Evolutionary conservation across 768 basidiomycete species (phyloP), one percentile per base, ranked within the genome.

Genomic region (Kwoniella dejecticola): DNA sequence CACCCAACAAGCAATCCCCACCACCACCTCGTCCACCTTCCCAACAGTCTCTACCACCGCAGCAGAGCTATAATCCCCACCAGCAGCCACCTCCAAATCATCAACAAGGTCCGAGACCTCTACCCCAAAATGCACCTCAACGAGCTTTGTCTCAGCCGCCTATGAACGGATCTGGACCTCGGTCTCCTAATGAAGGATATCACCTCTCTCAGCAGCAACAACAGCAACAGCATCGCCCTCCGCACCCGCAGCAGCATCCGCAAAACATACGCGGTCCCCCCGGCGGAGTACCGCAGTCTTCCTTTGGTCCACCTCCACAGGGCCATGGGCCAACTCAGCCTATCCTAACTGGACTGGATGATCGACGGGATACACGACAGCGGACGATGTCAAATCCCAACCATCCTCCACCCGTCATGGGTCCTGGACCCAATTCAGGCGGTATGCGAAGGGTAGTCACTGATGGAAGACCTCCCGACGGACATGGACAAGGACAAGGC

Each of bases 371-470:
- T 47, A 57, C 56, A 3, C 53, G 71, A 33, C 66, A 66, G 36
- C 30, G 71, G 15, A 70, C 69, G 1, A 44, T 70, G 55, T 73
- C 71, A 5, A 63, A 69, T n/a, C 71, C 71, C 23, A n/a, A 24
- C 42, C 54, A 53, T 30, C 41, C 53, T 36, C 50, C 33, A 31
- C 44, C 60, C 17, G 52, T 53, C 41, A n/a, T n/a, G n/a, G 33
- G 33, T 7, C 54, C 31, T 1, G 56, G 63, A 31, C n/a, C 54
- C 5, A 57, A 45, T 10, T 36, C 52, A 13, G 62, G 56, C 1
- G 57, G 58, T 3, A 68, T 68, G 66, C 60, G 71, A 11, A 49
- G 71, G 15, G 69, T 73, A 19, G 71, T 73, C 29, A 73, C 71
- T 2, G 71, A 73, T 53, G 71, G 71, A 15, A 57, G 29, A 29